Base-by-base conservation (phyloP, 345 rosid genomes). In the Aethionema arabicum region DNA sequence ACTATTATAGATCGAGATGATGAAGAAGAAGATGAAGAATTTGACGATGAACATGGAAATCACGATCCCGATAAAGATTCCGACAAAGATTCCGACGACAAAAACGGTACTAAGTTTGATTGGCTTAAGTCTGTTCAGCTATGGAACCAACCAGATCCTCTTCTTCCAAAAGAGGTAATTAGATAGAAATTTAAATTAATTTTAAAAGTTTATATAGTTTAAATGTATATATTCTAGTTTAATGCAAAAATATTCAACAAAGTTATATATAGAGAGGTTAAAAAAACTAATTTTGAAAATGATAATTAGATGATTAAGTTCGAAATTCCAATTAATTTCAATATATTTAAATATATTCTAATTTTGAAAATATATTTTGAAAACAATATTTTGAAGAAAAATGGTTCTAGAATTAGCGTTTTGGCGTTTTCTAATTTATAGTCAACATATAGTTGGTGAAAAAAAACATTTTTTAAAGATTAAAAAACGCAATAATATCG, bases 91-190 rank as follows among this genome's bases (percentile, higher is more conserved):
- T 21, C 52, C 16, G 81, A 79, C 29, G 85, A 77, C 41, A 87
- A 75, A 58, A 82, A 73, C 70, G 27, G 27, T 21, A 56, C 52
- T 79, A 89, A 93, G 70, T 84, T 97, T 6, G 96, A 93, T 44
- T 93, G 99, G 99, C 99, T 93, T 76, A 85, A 84, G 72, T 90
- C 95, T 80, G 99, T 88, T 50, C 97, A 84, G 73, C 77, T 93
- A 27, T 93, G 97, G 99, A 87, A 87, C 64, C 91, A 80, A 67
- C 79, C 90, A 38, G 96, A 84, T 71, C 76, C 81, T 37, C 65
- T 73, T 46, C 67, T 72, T 13, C 57, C 60, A n/a, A 75, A 76
- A 56, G 80, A 80, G 85, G 96, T 87, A 77, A 21, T 21, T 21
- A 21, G 27, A 21, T 21, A 1, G 27, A 21, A 21, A 2, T 21